Evolutionary conservation across 2,329 filamentous ascomycete species (phyloP), one percentile per base, ranked within the genome.

Genomic region (Venturia aucupariae): DNA sequence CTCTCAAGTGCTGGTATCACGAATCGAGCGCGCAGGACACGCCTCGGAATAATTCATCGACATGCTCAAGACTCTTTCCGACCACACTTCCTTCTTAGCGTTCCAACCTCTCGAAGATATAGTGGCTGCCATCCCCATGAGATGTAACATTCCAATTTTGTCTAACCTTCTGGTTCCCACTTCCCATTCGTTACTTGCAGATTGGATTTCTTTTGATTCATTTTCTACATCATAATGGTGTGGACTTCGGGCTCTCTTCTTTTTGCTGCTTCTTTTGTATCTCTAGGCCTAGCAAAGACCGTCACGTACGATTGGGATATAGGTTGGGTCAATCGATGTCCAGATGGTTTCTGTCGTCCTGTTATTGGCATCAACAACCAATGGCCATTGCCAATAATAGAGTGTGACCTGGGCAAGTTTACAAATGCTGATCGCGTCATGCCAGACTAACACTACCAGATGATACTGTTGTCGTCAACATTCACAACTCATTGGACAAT

Each of bases 301-400:
- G 57, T 60, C 11, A 60, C 57, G 1, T 60, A 79, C 57, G 78
- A 74, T 32, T 84, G 80, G 69, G 79, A 84, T 67, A 74, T 84
- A 67, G 78, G 75, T 19, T 85, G 83, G 82, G 77, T 82, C 3
- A 77, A 72, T 54, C 80, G 80, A 19, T 83, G 83, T 67, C 83
- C 83, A 7, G 82, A 84, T 72, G 81, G 79, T n/a, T 70, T 79
- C 65, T 81, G 81, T 66, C 82, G 89, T 39, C 81, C 85, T 19
- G 83, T 84, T 5, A 90, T 93, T 71, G 88, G 87, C 59, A 88
- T 94, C 76, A 94, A 94, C 70, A 84, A 84, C 4, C 74, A 86
- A 76, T 92, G 89, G 87, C 90, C 90, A 1, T 81, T 88, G 63
- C 90, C 90, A 0, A 74, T 76, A 30, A 86, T 91, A 64, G 80